Evolutionary conservation across 768 basidiomycete species (phyloP).

Genomic region (Scleroderma citrinum): DNA sequence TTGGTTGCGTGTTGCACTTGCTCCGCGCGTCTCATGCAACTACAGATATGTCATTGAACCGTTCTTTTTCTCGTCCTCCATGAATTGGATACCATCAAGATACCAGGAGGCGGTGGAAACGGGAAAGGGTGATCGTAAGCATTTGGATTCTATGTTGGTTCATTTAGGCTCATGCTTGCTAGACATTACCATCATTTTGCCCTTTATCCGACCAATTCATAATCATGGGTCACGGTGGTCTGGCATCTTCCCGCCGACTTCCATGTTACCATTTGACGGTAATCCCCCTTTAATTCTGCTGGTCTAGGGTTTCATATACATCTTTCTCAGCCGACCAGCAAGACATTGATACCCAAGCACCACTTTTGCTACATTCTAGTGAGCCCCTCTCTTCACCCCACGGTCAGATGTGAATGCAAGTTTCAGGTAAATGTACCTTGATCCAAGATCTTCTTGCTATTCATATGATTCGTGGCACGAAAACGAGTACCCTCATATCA

Average conservation of each 20-base stretch:
- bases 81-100: slow-evolving; percentile 64
- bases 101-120: slow-evolving; percentile 45
- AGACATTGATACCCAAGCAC: slow-evolving; percentile 49
- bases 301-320: not conserved
- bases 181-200: slow-evolving; percentile 54
- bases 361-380: slow-evolving; percentile 34
- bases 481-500: slow-evolving; percentile 21
- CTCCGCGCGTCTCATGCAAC: not conserved
- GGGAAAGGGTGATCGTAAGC: slow-evolving; percentile 47
- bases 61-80: slow-evolving; percentile 58
- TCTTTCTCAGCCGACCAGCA: slow-evolving; percentile 10
- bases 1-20: not conserved
- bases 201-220: slow-evolving; percentile 41
- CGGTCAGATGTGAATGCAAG: not conserved
- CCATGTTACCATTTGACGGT: slow-evolving; percentile 7
- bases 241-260: not conserved
- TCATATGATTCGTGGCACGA: slow-evolving; percentile 40
- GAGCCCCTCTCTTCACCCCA: slow-evolving; percentile 6
- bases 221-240: slow-evolving; percentile 11
- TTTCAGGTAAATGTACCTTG: slow-evolving; percentile 15
- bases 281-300: not conserved
- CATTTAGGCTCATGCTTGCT: not conserved
- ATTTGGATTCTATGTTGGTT: slow-evolving; percentile 22
- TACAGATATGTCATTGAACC: slow-evolving; percentile 50
- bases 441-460: slow-evolving; percentile 45